Evolutionary conservation across 768 basidiomycete genomes (phyloP).

Genomic region (Boletus reticuloceps): DNA sequence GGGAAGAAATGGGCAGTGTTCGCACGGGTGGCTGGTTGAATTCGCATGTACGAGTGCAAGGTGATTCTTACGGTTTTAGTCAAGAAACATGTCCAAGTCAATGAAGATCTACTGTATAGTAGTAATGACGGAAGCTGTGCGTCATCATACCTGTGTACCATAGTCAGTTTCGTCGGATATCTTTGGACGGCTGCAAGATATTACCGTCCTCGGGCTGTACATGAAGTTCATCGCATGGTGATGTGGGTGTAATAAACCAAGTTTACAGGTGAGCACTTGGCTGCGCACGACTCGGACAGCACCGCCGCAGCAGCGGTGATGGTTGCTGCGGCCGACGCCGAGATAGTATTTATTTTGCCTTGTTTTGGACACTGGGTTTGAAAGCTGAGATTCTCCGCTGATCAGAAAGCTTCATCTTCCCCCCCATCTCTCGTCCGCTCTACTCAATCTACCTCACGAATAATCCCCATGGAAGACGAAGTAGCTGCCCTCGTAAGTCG

Average conservation of each 20-base stretch:
- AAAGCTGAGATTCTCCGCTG: conserved; percentile 26
- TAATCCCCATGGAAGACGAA: conserved; percentile 58
- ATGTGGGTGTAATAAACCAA: too few species aligned
- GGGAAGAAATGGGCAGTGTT: too few species aligned
- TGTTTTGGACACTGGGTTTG: conserved; percentile 19
- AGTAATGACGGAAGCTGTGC: conserved; percentile 2
- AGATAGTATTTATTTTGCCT: conserved; percentile 14
- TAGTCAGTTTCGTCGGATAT: too few species aligned
- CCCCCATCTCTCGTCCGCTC: conserved; percentile 17
- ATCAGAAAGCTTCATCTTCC: conserved; percentile 13
- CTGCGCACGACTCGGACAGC: background rate
- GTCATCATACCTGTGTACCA: background rate
- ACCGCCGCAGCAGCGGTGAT: background rate
- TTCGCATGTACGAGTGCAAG: too few species aligned
- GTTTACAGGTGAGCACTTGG: background rate
- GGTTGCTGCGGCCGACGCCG: background rate
- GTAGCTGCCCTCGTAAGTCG: conserved; percentile 52
- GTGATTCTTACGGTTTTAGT: background rate
- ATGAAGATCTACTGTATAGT: conserved; percentile 6
- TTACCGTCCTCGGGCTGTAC: too few species aligned
- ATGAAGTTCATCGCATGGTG: too few species aligned
- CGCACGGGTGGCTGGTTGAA: too few species aligned
- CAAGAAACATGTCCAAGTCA: background rate
- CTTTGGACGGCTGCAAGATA: too few species aligned
- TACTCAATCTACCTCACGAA: conserved; percentile 23